A percentile compares a stretch with the other conserved stretches of the same genome.
Evolutionary conservation across 2,329 filamentous ascomycete species (phyloP).

Genomic region (Aureobasidium leucospermi): DNA sequence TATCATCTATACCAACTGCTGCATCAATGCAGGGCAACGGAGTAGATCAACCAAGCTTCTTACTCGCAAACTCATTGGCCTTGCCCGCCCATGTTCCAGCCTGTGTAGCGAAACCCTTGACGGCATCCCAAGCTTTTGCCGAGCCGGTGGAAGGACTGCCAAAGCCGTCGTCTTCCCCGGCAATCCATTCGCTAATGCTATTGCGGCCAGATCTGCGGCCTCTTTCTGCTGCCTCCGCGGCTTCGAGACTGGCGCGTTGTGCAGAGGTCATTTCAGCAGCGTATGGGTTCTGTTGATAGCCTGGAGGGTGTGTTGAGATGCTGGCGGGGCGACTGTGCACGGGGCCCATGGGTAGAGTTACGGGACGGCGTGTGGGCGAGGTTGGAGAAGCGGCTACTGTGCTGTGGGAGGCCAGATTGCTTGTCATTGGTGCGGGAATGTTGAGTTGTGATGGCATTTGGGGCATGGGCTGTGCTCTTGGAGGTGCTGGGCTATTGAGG

Average conservation of each 20-base stretch:
- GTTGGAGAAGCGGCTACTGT: conserved; percentile 25
- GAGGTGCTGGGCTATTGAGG: conserved; percentile 29
- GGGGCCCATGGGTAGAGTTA: conserved; percentile 32
- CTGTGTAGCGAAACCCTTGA: conserved; percentile 36
- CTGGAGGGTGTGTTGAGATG: conserved; percentile 36
- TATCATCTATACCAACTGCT: too few species aligned
- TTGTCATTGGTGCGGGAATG: conserved; percentile 31
- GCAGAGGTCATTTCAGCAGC: conserved; percentile 33
- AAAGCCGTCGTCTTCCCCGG: conserved; percentile 21
- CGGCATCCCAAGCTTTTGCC: conserved; percentile 31
- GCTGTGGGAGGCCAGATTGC: conserved; percentile 32
- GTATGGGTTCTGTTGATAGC: conserved; percentile 41
- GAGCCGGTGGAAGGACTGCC: conserved; percentile 30
- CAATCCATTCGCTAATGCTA: conserved; percentile 17
- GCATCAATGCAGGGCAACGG: too few species aligned
- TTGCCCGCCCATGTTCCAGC: conserved; percentile 25
- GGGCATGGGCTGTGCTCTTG: conserved; percentile 30
- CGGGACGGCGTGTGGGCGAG: conserved; percentile 22
- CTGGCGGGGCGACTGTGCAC: conserved; percentile 20
- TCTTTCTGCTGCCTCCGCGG: conserved; percentile 19
- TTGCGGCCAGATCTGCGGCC: conserved; percentile 7
- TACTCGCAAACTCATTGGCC: conserved; percentile 2
- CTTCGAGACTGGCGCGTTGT: conserved; percentile 27
- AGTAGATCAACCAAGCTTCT: not conserved
- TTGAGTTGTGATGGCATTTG: conserved; percentile 33